Evolutionary conservation across 331 rosid species (phyloP).

Genomic region (Acacia pycnantha): DNA sequence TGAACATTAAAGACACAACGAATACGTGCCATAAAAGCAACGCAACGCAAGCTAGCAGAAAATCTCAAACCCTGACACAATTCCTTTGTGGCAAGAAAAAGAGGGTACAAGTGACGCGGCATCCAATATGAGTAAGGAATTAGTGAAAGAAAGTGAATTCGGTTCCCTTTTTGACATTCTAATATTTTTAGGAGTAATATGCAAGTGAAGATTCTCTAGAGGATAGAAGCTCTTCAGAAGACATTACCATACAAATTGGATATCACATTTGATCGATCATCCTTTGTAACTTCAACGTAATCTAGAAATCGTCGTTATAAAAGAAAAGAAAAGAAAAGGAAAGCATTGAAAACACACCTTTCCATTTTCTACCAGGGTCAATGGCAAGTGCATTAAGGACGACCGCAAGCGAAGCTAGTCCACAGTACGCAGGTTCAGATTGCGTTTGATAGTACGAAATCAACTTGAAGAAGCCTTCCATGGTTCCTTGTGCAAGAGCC

Average conservation of each 20-base stretch:
- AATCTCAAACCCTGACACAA: neutral
- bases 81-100: neutral
- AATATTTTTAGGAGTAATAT: too few species aligned
- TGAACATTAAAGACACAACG: neutral
- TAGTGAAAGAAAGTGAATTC: neutral
- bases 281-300: neutral
- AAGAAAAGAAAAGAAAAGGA: neutral
- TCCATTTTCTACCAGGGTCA: conserved; percentile 96
- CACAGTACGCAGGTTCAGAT: conserved; percentile 92
- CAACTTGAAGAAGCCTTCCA: conserved; percentile 87
- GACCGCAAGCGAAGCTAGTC: conserved; percentile 72
- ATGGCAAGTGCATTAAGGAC: conserved; percentile 92
- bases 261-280: neutral
- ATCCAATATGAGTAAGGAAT: neutral
- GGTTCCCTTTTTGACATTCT: neutral
- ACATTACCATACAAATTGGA: neutral
- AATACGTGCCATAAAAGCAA: neutral
- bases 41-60: neutral
- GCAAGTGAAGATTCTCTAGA: too few species aligned
- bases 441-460: conserved; percentile 89
- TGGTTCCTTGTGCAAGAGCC: conserved; percentile 68
- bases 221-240: too few species aligned
- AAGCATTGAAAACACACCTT: conserved; percentile 45
- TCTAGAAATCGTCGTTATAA: neutral
- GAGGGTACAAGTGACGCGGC: neutral